Evolutionary conservation across 169 alveolate genomes (phyloP), one percentile per base, ranked within the genome.

Genomic region (Plasmodium inui): DNA sequence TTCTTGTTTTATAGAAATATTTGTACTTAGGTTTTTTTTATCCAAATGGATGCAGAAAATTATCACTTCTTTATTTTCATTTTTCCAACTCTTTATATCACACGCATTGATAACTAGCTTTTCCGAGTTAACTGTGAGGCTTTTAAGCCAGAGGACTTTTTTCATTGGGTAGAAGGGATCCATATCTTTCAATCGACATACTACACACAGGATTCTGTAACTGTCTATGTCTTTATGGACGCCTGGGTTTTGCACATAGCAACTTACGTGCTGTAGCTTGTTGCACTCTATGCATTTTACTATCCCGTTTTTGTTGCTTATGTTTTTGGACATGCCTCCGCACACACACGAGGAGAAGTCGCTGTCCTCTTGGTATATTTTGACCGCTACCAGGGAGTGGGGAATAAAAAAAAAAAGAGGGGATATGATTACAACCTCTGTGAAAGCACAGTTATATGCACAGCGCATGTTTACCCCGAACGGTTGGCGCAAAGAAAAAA

Each of bases 151-250:
- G 46, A 95, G 74, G 30, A 93, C 96, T 85, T 96, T 93, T 41
- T 90, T 81, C 55, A 96, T 79, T 32, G 96, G 83, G 89, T 96
- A 95, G 67, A 96, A 96, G 10, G 98, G 98, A 72, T 96, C 98
- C 32, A 96, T 61, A 22, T 78, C 95, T 53, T 94, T 94, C 22
- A 96, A 50, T 32, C 95, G 94, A 78, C 98, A 96, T 14, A 90
- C 94, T 28, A 55, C 70, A 89, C 98, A 96, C 92, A 92, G 94
- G 82, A 96, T 96, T 73, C 95, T 96, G 30, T 90, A 91, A 26
- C 93, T 92, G 9, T 71, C 72, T 28, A 94, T 90, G 28, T 74
- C 80, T 61, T 94, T 93, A 70, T 74, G 50, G 19, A 76, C 46
- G 93, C 96, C 92, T n/a, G 92, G 14, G 55, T 14, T 72, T 19